These are phyloP conservation scores for Zoysia matrella DNA, from an alignment of 202 grass and related monocot species.

Conservation along the genomic window DNA sequence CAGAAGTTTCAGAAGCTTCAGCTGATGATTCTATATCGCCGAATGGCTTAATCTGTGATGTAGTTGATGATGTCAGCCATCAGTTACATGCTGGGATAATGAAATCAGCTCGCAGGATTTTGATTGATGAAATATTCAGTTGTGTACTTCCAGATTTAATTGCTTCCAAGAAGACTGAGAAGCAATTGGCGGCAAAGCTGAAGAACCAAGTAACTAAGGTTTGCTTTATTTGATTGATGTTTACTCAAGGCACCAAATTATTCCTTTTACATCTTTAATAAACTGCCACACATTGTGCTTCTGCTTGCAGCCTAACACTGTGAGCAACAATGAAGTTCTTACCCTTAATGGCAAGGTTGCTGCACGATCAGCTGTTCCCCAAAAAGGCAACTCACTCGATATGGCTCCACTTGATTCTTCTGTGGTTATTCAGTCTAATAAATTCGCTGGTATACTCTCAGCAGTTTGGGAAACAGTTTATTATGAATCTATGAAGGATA, in stretches of 20 bases:
- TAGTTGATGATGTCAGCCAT: conserved; percentile 61
- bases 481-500: conserved; percentile 78
- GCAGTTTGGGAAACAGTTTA: conserved; percentile 63
- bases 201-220: conserved; percentile 61
- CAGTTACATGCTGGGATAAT: conserved; percentile 86
- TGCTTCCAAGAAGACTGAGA: conserved; percentile 60
- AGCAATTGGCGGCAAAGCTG: conserved; percentile 51
- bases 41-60: conserved; percentile 56
- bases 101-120: conserved; percentile 78
- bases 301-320: conserved; percentile 46
- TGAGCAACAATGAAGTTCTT: conserved; percentile 44
- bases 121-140: conserved; percentile 91
- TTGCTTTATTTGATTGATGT: conserved; percentile 31
- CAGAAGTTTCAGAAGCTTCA: conserved; percentile 42
- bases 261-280: conserved; percentile 25
- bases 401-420: conserved; percentile 33
- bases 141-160: conserved; percentile 76
- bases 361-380: conserved; percentile 8
- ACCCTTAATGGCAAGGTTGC: conserved; percentile 36
- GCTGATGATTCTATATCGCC: conserved; percentile 46
- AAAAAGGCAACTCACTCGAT: conserved; percentile 44
- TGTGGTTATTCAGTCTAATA: conserved; percentile 36
- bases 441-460: conserved; percentile 59
- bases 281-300: conserved; percentile 12
- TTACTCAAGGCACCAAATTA: conserved; percentile 17